Evolutionary conservation across 1,139 yeast genomes (phyloP).

Genomic region (Debaryomycetaceae sp.): DNA sequence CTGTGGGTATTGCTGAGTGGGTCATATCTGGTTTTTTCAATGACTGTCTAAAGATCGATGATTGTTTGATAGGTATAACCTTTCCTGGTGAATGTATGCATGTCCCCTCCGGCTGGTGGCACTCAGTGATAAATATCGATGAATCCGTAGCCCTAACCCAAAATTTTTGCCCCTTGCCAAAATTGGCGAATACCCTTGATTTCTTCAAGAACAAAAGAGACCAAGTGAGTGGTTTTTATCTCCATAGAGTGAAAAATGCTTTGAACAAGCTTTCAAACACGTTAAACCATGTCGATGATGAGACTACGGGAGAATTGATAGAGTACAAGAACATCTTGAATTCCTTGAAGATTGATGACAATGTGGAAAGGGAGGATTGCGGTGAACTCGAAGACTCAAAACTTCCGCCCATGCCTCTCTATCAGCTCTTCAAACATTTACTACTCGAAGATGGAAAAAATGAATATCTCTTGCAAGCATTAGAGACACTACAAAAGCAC

Average conservation of each 20-base stretch:
- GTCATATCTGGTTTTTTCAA: slow-evolving; percentile 75
- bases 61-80: slow-evolving; percentile 67
- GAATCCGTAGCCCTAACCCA: slow-evolving; percentile 82
- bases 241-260: slow-evolving; percentile 44
- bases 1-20: slow-evolving; percentile 91
- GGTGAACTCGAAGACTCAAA: slow-evolving; percentile 30
- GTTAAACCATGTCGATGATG: slow-evolving; percentile 6
- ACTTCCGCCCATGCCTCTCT: slow-evolving; percentile 52
- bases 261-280: slow-evolving; percentile 23
- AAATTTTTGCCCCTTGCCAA: slow-evolving; percentile 72
- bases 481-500: slow-evolving; percentile 27
- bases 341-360: slow-evolving; percentile 15
- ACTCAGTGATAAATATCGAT: slow-evolving; percentile 76
- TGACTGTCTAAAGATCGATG: slow-evolving; percentile 46
- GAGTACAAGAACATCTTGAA: slow-evolving; percentile 18
- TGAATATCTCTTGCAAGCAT: slow-evolving; percentile 28
- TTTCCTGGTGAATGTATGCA: slow-evolving; percentile 81
- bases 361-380: slow-evolving; percentile 38
- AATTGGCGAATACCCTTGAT: slow-evolving; percentile 55
- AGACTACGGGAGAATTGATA: slow-evolving; percentile 10
- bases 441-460: slow-evolving; percentile 29
- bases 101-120: slow-evolving; percentile 98
- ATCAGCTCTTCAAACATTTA: slow-evolving; percentile 52
- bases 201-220: slow-evolving; percentile 64
- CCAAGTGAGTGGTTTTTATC: slow-evolving; percentile 79